phyloP scores from a whole-genome alignment of 2,329 filamentous ascomycete species.

The Microcyclospora tardicrescens region DNA sequence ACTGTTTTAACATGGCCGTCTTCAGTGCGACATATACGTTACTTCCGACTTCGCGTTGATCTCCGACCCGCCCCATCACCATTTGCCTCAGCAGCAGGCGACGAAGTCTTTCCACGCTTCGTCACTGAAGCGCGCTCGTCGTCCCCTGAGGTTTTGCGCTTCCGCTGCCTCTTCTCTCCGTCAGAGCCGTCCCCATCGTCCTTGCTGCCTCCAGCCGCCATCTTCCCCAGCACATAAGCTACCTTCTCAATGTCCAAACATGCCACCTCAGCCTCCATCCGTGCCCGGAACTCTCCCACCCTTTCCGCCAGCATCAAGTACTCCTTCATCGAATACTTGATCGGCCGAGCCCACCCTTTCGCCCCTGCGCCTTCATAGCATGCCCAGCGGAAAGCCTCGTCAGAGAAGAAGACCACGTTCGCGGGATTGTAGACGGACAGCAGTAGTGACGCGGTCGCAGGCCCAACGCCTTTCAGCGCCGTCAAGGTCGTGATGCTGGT shows the following conservation, averaged over 20 bases:
- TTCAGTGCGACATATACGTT: too few species aligned
- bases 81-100: too few species aligned
- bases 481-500: constrained; percentile 42
- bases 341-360: constrained; percentile 34
- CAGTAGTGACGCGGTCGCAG: constrained; percentile 64
- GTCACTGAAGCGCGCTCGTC: too few species aligned
- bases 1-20: too few species aligned
- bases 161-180: neutral
- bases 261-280: constrained; percentile 34
- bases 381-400: constrained; percentile 65
- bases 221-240: constrained; percentile 54
- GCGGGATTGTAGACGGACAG: constrained; percentile 51
- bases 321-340: constrained; percentile 60
- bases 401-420: constrained; percentile 60
- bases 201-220: neutral
- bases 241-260: constrained; percentile 57
- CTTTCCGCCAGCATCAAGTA: constrained; percentile 44
- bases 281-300: constrained; percentile 24
- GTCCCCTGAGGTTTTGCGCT: neutral
- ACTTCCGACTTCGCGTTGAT: too few species aligned
- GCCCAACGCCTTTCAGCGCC: constrained; percentile 60
- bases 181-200: neutral
- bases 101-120: too few species aligned
- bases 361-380: constrained; percentile 35
- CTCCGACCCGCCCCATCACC: too few species aligned